phyloP scores from a whole-genome alignment of 2,329 filamentous ascomycete genomes.

The Chaetomium sp. region DNA sequence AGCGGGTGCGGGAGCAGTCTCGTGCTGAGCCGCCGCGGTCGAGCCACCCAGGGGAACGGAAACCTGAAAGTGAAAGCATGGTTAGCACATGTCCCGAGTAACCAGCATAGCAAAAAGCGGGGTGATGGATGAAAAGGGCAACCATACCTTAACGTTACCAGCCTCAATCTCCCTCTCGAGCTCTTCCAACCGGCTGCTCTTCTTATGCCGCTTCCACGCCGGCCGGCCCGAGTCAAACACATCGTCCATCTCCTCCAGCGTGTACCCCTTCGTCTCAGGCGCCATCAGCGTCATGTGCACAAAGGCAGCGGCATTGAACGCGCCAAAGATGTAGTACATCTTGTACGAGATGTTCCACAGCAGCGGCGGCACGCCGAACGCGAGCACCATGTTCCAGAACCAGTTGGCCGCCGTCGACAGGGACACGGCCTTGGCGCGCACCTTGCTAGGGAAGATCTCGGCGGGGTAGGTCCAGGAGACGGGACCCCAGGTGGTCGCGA shows the following conservation, averaged over 20 bases:
- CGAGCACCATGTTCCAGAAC: slow-evolving; percentile 48
- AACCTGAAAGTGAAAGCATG: neutral
- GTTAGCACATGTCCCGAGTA: neutral
- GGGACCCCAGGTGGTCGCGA: slow-evolving; percentile 50
- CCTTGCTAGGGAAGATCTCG: slow-evolving; percentile 39
- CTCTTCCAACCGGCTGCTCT: slow-evolving; percentile 39
- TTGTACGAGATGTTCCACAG: slow-evolving; percentile 43
- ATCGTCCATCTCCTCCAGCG: slow-evolving; percentile 69
- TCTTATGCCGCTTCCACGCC: slow-evolving; percentile 48
- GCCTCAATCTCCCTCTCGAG: slow-evolving; percentile 43
- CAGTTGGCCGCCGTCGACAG: slow-evolving; percentile 36
- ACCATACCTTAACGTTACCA: slow-evolving; percentile 36
- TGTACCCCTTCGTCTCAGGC: slow-evolving; percentile 65
- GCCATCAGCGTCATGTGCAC: slow-evolving; percentile 59
- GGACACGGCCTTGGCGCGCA: slow-evolving; percentile 40
- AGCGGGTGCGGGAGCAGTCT: neutral
- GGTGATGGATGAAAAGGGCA: neutral
- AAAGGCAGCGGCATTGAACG: slow-evolving; percentile 62
- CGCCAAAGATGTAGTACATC: slow-evolving; percentile 68
- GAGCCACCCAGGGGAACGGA: slow-evolving; percentile 1
- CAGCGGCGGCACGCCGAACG: slow-evolving; percentile 45
- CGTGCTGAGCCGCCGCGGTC: neutral
- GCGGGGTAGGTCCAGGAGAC: slow-evolving; percentile 44
- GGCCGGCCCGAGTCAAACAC: slow-evolving; percentile 58
- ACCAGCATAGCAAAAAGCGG: neutral